A percentile compares a stretch with the other conserved stretches of the same genome.
phyloP scores from a whole-genome alignment of 371 early-diverging fungal species.

The Saksenaea oblongispora region DNA sequence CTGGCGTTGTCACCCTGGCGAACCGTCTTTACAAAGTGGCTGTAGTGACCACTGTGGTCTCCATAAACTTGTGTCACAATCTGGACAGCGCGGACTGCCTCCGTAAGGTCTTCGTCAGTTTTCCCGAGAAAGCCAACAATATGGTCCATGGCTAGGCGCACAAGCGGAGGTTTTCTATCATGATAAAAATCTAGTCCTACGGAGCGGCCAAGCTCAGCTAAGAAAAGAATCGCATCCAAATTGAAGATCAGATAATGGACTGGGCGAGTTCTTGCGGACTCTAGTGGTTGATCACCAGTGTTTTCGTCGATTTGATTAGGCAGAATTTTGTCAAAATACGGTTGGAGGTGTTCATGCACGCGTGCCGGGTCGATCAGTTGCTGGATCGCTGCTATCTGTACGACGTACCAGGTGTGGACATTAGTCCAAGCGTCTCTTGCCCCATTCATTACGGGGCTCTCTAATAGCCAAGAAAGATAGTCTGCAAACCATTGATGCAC shows the following conservation, averaged over 20 bases:
- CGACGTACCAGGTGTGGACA: conserved; percentile 44
- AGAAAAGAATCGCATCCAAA: conserved; percentile 32
- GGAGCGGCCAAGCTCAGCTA: conserved; percentile 21
- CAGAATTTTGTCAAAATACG: conserved; percentile 16
- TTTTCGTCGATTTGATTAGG: conserved; percentile 28
- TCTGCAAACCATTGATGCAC: conserved; percentile 28
- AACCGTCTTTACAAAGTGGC: conserved; percentile 18
- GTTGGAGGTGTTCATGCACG: conserved; percentile 7
- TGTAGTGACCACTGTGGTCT: conserved; percentile 13
- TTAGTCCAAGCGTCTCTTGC: conserved; percentile 23
- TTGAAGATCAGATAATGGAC: conserved; percentile 49
- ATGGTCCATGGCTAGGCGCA: conserved; percentile 27
- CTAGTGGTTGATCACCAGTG: conserved; percentile 42
- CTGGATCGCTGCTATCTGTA: conserved; percentile 30
- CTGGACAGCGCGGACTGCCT: conserved; percentile 29
- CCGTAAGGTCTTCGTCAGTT: conserved; percentile 30
- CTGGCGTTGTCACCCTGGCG: conserved; percentile 21
- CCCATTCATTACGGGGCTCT: conserved; percentile 23
- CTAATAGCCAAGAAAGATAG: conserved; percentile 31
- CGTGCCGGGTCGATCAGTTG: conserved; percentile 17
- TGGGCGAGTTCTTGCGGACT: conserved; percentile 32
- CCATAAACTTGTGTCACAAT: conserved; percentile 12
- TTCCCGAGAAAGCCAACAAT: conserved; percentile 14
- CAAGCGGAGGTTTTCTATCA: conserved; percentile 1
- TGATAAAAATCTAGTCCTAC: conserved; percentile 16